Evolutionary conservation across 768 basidiomycete species (phyloP), one percentile per base, ranked within the genome.

Genomic region (Dioszegia crocea): DNA sequence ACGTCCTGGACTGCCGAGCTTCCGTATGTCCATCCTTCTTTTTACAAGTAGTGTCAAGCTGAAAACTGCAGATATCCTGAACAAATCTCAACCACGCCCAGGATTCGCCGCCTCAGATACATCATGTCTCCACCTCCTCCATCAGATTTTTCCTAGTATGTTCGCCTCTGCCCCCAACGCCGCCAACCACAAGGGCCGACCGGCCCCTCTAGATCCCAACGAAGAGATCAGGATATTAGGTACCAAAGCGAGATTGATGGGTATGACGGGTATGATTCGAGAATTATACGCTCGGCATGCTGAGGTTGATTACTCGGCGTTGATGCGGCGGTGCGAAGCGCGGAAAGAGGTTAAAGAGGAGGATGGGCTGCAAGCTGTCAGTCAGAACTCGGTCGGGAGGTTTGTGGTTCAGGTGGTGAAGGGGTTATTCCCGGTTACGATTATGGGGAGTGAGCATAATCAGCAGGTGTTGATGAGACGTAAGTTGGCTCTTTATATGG

Each of bases 101-200:
- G 33, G 19, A 14, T 11, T n/a, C 17, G 17, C 36, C 16, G 31
- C 81, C 82, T 0, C 79, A 81, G 4, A 82, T 80, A 68, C 66
- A 66, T 30, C 53, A 77, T 68, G 57, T 77, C 79, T 77, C 9
- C 69, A 78, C 62, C 76, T 91, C 1, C 81, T 87, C 31, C 92
- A 91, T 77, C 87, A 91, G 67, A 79, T 98, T 1, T 94, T 98
- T 67, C 66, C 69, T 0, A 30, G 21, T 12, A 17, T 66, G 2
- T 63, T 64, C 45, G 23, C 48, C 30, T 9, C 17, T 24, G 21
- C 36, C 19, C 47, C 10, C 38, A 21, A 38, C 40, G 2, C 11
- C 38, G 39, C 1, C 52, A 24, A 30, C 3, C 24, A 21, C 30
- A 33, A 31, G 24, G 23, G 23, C 19, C 17, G 4, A 30, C 19